These are phyloP conservation scores for Colletotrichum shisoi DNA, from an alignment of 2,329 filamentous ascomycete genomes.

Conservation along the genomic window DNA sequence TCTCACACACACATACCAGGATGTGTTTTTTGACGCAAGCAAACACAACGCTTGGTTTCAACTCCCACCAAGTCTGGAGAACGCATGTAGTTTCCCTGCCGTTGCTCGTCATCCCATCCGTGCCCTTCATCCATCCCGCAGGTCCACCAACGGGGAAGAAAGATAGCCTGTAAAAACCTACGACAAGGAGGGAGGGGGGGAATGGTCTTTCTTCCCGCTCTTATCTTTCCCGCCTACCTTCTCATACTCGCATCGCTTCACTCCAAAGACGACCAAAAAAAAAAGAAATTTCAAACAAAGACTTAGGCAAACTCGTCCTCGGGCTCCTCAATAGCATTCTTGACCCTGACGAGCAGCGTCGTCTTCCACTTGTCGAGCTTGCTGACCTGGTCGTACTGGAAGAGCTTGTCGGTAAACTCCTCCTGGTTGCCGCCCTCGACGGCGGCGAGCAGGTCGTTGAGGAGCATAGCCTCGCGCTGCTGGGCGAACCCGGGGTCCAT, in stretches of 20 bases:
- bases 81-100: neutral
- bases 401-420: slow-evolving; percentile 83
- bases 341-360: slow-evolving; percentile 79
- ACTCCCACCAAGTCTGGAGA: neutral
- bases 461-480: slow-evolving; percentile 81
- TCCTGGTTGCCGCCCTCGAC: slow-evolving; percentile 83
- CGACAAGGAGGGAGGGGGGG: neutral
- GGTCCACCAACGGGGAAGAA: neutral
- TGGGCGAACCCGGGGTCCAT: slow-evolving; percentile 78
- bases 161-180: neutral
- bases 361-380: slow-evolving; percentile 99
- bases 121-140: neutral
- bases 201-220: neutral
- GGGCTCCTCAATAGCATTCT: slow-evolving; percentile 76
- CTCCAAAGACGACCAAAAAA: neutral
- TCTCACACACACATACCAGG: too few relatives aligned
- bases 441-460: slow-evolving; percentile 77
- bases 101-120: neutral
- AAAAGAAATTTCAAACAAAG: too few relatives aligned
- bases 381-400: slow-evolving; percentile 89
- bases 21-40: slow-evolving; percentile 7
- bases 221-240: neutral
- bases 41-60: neutral
- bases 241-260: neutral
- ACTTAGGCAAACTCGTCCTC: slow-evolving; percentile 55